phyloP scores from a whole-genome alignment of 345 rosid genomes.

The Viola odorata region DNA sequence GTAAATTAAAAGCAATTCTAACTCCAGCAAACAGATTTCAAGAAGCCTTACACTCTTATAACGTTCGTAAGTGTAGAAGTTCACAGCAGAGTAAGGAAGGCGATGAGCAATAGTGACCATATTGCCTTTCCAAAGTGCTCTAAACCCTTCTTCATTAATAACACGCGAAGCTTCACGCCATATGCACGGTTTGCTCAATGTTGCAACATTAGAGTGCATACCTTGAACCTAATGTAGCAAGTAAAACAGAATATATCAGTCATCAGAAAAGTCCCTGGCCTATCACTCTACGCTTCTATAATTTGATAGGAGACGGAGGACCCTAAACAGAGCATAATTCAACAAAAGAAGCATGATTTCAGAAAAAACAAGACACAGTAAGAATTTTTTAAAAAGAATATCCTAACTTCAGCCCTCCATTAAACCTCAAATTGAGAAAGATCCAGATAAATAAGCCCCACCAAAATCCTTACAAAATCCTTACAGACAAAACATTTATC shows the following conservation, averaged over 20 bases:
- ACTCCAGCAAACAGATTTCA: neutral
- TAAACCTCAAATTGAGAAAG: too few relatives aligned
- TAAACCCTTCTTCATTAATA: slow-evolving; percentile 74
- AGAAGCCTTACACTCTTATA: slow-evolving; percentile 53
- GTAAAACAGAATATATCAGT: neutral
- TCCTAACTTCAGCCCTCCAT: too few relatives aligned
- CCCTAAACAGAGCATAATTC: too few relatives aligned
- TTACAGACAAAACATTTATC: too few relatives aligned
- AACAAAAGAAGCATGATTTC: too few relatives aligned
- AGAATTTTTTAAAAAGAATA: too few relatives aligned
- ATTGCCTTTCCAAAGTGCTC: slow-evolving; percentile 98
- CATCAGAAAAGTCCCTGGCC: neutral
- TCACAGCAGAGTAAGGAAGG: slow-evolving; percentile 78
- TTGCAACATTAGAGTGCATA: slow-evolving; percentile 73
- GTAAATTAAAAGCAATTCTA: neutral
- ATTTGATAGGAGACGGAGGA: too few relatives aligned
- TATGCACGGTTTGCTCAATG: slow-evolving; percentile 53
- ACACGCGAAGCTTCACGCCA: slow-evolving; percentile 86
- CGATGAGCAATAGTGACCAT: slow-evolving; percentile 88
- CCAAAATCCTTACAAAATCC: too few relatives aligned
- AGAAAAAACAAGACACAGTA: too few relatives aligned
- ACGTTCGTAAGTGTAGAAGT: slow-evolving; percentile 72
- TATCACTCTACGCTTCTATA: too few relatives aligned
- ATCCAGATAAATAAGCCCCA: too few relatives aligned
- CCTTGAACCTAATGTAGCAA: slow-evolving; percentile 72